Base-by-base conservation (phyloP, 1,284 basidiomycete genomes). In the Papiliotrema nemorosa region DNA sequence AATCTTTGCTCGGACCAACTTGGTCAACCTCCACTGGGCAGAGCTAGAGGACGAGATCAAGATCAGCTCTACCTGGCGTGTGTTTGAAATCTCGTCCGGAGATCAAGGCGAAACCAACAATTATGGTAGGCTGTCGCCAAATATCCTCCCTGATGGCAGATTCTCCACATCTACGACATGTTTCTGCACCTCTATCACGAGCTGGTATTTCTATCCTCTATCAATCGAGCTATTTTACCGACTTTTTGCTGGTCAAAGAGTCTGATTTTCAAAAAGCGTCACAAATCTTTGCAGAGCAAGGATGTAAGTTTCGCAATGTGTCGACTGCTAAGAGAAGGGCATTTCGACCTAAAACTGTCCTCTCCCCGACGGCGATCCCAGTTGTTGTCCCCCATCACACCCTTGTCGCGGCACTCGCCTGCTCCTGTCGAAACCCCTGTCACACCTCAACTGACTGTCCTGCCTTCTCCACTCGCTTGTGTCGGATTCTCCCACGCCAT, bases 121-220 rank as follows among this genome's bases (percentile, higher is more conserved):
- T 49, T 69, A 70, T 47, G 69, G 69, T 66, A 44, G 52, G 65
- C 26, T 5, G 31, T 22, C 39, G 21, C 21, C 20, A 44, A 5
- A 5, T 22, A 5, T 24, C 27, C 42, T 14, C 13, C 20, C 44
- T 45, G 18, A 43, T 21, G 12, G 2, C 48, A 72, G 70, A 72
- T 52, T 70, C 68, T 1, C 68, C 69, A n/a, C 67, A 72, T 45
- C 58, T 89, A 0, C 82, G 85, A 52, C 84, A 88, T 66, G 78
- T 90, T 26, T 88, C 87, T 25, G 84, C 84, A 6, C 85, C 85
- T 22, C 77, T 90, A 12, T 86, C 87, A 4, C 81, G 80, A 22
- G 87, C 85, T 31, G 87, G 86, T 9, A 88, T 90, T 38, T 86
- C 86, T 25, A 90, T 90, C 50, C 76, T 90, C 5, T 90, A 89